Percentiles rank a stretch among this genome's conserved stretches.
Evolutionary conservation across 1,284 basidiomycete species (phyloP).

Genomic region (Sporisorium exsertum): DNA sequence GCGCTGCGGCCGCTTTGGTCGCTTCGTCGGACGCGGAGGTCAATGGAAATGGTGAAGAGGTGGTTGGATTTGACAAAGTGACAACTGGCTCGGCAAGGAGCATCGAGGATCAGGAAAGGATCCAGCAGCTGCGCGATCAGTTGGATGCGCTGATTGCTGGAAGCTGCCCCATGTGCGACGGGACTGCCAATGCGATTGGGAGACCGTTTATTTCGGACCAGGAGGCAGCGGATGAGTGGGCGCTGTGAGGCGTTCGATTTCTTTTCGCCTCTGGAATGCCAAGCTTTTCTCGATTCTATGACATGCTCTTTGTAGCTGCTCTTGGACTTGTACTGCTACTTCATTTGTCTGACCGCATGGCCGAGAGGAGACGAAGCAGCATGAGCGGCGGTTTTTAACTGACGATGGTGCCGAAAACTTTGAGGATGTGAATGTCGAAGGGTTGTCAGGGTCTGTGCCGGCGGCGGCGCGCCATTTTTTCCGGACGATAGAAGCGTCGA

Average conservation of each 20-base stretch:
- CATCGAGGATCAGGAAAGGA: slow-evolving; percentile 52
- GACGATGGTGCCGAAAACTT: too few relatives aligned
- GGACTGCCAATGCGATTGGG: slow-evolving; percentile 55
- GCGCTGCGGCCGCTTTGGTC: slow-evolving; percentile 20
- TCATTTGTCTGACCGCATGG: too few relatives aligned
- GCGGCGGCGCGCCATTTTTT: neutral
- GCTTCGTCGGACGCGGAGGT: slow-evolving; percentile 15
- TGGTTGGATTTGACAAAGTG: neutral
- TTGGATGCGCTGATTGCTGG: slow-evolving; percentile 65
- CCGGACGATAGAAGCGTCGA: slow-evolving; percentile 10
- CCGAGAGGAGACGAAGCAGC: too few relatives aligned
- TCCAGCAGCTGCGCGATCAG: slow-evolving; percentile 62
- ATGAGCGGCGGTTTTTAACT: too few relatives aligned
- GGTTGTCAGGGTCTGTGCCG: neutral
- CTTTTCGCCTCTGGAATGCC: neutral
- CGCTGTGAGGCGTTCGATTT: slow-evolving; percentile 20
- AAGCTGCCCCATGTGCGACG: slow-evolving; percentile 63
- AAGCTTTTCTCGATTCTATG: neutral
- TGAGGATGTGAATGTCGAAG: neutral
- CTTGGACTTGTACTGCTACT: neutral
- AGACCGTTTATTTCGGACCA: slow-evolving; percentile 54
- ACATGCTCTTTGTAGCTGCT: neutral
- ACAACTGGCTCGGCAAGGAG: slow-evolving; percentile 21
- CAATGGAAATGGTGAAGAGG: neutral
- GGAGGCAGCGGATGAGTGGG: slow-evolving; percentile 55